Evolutionary conservation across 768 basidiomycete genomes (phyloP), one percentile per base, ranked within the genome.

Genomic region (Flagelloscypha sp.): DNA sequence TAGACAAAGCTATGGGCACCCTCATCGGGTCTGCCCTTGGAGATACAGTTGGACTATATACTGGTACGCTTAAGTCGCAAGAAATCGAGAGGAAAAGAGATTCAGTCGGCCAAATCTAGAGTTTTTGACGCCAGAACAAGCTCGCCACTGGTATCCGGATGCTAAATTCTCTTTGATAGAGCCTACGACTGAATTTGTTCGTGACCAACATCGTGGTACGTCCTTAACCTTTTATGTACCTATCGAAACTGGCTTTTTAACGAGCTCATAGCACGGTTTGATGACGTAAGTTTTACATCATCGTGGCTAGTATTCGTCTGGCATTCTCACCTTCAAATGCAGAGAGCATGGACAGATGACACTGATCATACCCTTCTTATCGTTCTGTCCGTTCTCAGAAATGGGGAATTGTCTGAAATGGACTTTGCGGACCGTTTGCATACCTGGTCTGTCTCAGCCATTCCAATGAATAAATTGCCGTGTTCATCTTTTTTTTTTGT

Each of bases 291-390:
- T 27, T 27, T 27, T 27, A 9, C 15, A 9, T 27, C 15, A 9
- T 13, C 25, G 25, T 27, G 25, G 9, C n/a, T n/a, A n/a, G 13
- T 9, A 9, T 27, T 13, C 25, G 13, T 27, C 25, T 27, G 25
- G 9, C 25, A 27, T 13, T 27, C 15, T 9, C 15, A 27, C 15
- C n/a, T n/a, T n/a, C n/a, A n/a, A 27, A 9, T 10, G 9, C 19
- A 49, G 46, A 37, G 48, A 13, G 48, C 48, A 16, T 49, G 48
- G 48, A 49, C 48, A 15, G 48, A 49, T 24, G 48, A 49, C 30
- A 49, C 48, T 10, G 48, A 49, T 34, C 48, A 49, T 30, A 35
- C 46, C 0, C 33, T 49, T 23, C 17, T 49, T 20, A 45, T 49
- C 20, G 27, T 49, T 22, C 38, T 49, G 7, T 49, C 48, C 8